A percentile compares a stretch with the other conserved stretches of the same genome.
These are phyloP conservation scores for Mortierella sp. DNA, from an alignment of 371 early-diverging fungal species.

Conservation along the genomic window DNA sequence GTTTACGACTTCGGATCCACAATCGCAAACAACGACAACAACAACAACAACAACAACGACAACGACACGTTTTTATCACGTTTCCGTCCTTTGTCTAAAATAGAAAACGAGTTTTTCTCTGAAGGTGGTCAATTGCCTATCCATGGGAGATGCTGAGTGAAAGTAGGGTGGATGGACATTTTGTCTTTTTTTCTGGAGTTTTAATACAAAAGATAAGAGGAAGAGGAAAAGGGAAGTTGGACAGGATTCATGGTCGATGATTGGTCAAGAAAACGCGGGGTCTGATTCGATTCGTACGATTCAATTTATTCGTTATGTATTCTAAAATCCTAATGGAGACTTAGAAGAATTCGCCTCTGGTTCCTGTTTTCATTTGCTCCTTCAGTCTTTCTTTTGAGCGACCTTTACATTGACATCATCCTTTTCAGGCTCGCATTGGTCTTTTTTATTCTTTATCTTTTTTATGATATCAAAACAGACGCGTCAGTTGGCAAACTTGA, in stretches of 20 bases:
- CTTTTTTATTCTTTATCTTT: neutral
- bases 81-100: neutral
- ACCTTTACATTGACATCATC: neutral
- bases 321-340: neutral
- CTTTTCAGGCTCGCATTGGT: neutral
- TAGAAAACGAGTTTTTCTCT: neutral
- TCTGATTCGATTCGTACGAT: neutral
- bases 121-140: neutral
- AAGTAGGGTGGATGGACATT: neutral
- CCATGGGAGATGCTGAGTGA: neutral
- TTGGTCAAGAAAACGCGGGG: neutral
- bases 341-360: neutral
- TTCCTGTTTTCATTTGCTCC: neutral
- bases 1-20: neutral
- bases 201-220: neutral
- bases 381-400: neutral
- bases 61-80: constrained; percentile 9
- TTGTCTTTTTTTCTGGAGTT: neutral
- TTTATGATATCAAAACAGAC: neutral
- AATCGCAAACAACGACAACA: neutral
- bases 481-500: neutral
- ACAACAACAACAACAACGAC: no score
- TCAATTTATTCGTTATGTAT: neutral
- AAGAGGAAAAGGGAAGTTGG: neutral
- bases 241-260: neutral